A percentile compares a stretch with the other conserved stretches of the same genome.
phyloP scores from a whole-genome alignment of 108 stramenopile genomes.

The Nitzschia sp. region DNA sequence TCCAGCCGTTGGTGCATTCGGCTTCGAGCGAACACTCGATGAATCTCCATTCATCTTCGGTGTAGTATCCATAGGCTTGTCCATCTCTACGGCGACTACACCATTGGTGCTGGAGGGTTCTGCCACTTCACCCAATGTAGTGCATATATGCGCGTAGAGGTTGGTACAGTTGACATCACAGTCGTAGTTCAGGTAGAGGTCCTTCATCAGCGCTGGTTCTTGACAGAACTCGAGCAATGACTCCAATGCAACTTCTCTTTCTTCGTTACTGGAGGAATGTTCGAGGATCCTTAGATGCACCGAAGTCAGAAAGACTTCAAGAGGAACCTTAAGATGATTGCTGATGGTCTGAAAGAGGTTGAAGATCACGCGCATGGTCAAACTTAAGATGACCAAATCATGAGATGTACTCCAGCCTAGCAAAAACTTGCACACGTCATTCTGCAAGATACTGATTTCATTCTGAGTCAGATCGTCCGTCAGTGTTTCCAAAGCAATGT shows the following conservation, averaged over 20 bases:
- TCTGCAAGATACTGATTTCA: constrained; percentile 74
- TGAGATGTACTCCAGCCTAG: constrained; percentile 83
- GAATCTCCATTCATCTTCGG: background rate
- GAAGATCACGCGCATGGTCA: constrained; percentile 93
- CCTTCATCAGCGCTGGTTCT: constrained; percentile 92
- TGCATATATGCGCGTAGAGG: constrained; percentile 85
- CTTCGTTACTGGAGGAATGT: constrained; percentile 61
- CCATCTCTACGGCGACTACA: constrained; percentile 20
- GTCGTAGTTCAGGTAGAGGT: constrained; percentile 97
- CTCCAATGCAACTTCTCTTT: constrained; percentile 93
- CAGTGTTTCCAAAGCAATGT: constrained; percentile 93
- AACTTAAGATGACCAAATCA: constrained; percentile 82
- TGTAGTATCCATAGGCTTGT: constrained; percentile 11
- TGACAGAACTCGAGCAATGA: constrained; percentile 91
- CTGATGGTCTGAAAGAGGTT: constrained; percentile 95
- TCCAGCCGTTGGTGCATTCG: constrained; percentile 1
- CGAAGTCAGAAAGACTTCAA: constrained; percentile 95
- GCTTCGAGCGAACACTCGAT: background rate
- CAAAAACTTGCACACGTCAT: constrained; percentile 91
- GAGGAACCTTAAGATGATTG: constrained; percentile 93
- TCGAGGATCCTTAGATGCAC: constrained; percentile 85
- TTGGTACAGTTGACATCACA: constrained; percentile 96
- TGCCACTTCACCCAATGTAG: constrained; percentile 66
- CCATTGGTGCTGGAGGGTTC: constrained; percentile 13
- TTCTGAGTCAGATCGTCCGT: constrained; percentile 40